Evolutionary conservation across 768 basidiomycete genomes (phyloP).

Genomic region (Podaxis carcinomalis): DNA sequence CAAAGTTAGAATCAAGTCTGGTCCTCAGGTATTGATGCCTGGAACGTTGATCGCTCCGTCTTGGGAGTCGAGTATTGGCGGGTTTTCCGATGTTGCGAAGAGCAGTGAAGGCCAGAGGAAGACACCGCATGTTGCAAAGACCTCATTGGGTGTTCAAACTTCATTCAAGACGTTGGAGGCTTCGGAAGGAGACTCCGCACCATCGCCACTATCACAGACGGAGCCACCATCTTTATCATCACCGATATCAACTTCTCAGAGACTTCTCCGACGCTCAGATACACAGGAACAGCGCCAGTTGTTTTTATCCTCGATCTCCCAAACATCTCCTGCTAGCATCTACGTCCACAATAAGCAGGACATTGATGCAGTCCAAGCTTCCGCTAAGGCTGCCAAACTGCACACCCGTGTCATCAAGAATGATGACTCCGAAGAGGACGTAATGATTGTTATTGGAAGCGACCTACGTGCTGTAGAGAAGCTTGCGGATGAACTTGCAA

Average conservation of each 20-base stretch:
- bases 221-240: constrained; percentile 15
- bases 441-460: constrained; percentile 51
- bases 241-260: constrained; percentile 14
- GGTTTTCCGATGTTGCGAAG: constrained; percentile 14
- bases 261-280: constrained; percentile 44
- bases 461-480: constrained; percentile 42
- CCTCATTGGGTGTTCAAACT: constrained; percentile 4
- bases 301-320: constrained; percentile 43
- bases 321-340: constrained; percentile 41
- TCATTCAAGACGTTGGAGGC: constrained; percentile 10
- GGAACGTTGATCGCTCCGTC: constrained; percentile 51
- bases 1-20: constrained; percentile 18
- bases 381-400: constrained; percentile 41
- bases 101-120: constrained; percentile 15
- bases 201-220: constrained; percentile 10
- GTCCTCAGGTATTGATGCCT: constrained; percentile 46
- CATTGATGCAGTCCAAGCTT: constrained; percentile 32
- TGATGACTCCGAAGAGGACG: constrained; percentile 33
- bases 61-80: constrained; percentile 33
- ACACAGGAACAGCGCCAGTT: constrained; percentile 46
- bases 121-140: constrained; percentile 19
- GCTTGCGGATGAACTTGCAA: constrained; percentile 30
- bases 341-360: constrained; percentile 45
- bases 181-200: not conserved
- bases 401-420: constrained; percentile 35